phyloP scores from a whole-genome alignment of 108 stramenopile genomes.

The Schizochytrium sp. region DNA sequence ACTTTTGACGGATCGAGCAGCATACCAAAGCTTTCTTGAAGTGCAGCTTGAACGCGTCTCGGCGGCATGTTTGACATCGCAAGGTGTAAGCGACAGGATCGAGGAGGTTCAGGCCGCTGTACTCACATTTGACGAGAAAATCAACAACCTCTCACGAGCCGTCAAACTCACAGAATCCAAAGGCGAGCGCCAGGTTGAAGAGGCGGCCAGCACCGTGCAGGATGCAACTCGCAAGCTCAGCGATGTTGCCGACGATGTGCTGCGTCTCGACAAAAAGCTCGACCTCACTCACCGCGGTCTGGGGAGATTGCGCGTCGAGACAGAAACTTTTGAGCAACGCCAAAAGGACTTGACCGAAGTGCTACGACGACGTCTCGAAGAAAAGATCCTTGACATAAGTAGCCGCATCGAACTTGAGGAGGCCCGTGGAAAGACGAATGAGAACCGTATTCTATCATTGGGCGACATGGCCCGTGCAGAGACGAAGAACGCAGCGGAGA shows the following conservation, averaged over 20 bases:
- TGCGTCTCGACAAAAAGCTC: background rate
- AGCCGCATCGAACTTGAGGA: background rate
- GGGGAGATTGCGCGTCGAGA: background rate
- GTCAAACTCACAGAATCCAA: background rate
- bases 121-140: background rate
- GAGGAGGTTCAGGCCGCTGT: background rate
- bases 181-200: background rate
- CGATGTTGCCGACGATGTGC: background rate
- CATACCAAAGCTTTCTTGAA: conserved; percentile 17
- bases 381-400: background rate
- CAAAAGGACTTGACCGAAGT: background rate
- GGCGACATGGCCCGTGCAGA: conserved; percentile 10
- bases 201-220: background rate
- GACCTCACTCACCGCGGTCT: background rate
- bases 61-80: background rate
- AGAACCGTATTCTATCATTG: background rate
- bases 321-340: background rate
- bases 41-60: conserved; percentile 25
- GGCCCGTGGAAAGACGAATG: background rate
- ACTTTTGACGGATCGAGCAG: conserved; percentile 21
- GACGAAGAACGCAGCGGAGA: background rate
- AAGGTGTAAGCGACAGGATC: background rate
- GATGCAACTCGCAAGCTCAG: background rate
- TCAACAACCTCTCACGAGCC: background rate
- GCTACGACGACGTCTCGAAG: background rate